Percentiles rank a stretch among this genome's conserved stretches.
Conservation (phyloP, 768 basidiomycete genomes). For the Mycena belliarum region DNA sequence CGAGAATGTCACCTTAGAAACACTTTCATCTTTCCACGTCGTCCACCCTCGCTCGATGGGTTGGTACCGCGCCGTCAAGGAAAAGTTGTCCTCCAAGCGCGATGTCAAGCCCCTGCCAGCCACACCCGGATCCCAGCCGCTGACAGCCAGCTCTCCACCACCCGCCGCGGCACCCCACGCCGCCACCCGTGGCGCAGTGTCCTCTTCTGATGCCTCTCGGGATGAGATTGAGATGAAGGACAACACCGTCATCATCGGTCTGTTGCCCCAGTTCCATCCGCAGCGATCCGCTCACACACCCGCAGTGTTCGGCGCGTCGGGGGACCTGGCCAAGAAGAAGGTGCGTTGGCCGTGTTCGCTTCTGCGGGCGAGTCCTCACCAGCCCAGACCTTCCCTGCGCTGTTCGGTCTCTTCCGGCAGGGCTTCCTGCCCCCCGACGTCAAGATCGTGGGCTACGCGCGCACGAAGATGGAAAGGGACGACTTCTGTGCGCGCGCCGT, state of each 20-base stretch:
- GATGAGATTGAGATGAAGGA: slow-evolving; percentile 77
- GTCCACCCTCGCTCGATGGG: slow-evolving; percentile 1
- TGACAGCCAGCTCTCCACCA: not conserved
- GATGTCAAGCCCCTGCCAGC: not conserved
- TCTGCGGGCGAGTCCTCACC: not conserved
- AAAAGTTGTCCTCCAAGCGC: slow-evolving; percentile 5
- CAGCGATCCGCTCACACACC: too few relatives aligned
- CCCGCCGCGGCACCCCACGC: too few relatives aligned
- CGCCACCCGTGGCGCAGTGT: slow-evolving; percentile 38
- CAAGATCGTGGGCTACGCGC: slow-evolving; percentile 94
- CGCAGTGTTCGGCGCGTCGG: slow-evolving; percentile 94
- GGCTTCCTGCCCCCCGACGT: slow-evolving; percentile 79
- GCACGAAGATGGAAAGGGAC: slow-evolving; percentile 88
- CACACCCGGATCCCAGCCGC: too few relatives aligned
- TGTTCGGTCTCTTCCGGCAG: slow-evolving; percentile 85
- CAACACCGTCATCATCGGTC: slow-evolving; percentile 88
- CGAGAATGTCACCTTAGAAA: not conserved
- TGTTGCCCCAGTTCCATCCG: slow-evolving; percentile 30
- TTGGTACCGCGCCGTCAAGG: slow-evolving; percentile 14
- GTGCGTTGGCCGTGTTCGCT: slow-evolving; percentile 34
- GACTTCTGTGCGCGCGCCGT: slow-evolving; percentile 87
- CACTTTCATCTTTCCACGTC: not conserved
- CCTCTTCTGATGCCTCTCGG: slow-evolving; percentile 78
- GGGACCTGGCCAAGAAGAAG: slow-evolving; percentile 99
- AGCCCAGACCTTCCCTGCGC: slow-evolving; percentile 86